Conservation (phyloP, 345 rosid species). For the Corchorus olitorius region DNA sequence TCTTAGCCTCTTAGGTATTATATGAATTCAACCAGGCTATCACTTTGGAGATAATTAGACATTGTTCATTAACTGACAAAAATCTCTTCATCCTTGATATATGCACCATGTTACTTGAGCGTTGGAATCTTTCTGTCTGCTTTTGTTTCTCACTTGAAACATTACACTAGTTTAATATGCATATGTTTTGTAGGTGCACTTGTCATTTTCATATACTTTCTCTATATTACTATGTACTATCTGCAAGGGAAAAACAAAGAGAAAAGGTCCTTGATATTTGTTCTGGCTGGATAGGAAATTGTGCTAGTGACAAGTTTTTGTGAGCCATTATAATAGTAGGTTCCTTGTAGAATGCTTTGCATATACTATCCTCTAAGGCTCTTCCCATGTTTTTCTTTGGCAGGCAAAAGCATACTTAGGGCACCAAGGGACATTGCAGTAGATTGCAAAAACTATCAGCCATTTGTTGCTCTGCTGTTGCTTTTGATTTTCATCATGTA, state of each 20-base stretch:
- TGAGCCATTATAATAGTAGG: background rate
- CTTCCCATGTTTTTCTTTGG: conserved; percentile 23
- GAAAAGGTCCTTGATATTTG: background rate
- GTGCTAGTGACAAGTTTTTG: background rate
- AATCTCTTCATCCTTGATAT: background rate
- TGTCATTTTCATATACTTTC: background rate
- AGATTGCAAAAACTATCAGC: conserved; percentile 1
- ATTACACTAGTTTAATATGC: background rate
- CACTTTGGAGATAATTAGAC: background rate
- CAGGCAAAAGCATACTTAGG: conserved; percentile 46
- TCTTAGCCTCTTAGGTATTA: background rate
- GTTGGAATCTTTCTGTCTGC: background rate
- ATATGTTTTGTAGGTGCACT: background rate
- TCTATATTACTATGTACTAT: background rate
- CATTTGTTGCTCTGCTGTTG: background rate
- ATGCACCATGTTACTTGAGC: background rate
- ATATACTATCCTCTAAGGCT: conserved; percentile 17
- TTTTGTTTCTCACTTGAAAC: conserved; percentile 7
- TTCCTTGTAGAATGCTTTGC: conserved; percentile 5
- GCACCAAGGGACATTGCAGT: background rate
- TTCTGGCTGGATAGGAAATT: background rate
- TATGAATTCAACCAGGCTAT: background rate
- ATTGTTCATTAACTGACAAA: background rate
- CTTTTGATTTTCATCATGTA: background rate
- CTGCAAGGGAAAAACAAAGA: background rate